These are phyloP conservation scores for Xylaria sp. DNA, from an alignment of 2,329 filamentous ascomycete species.

Conservation along the genomic window DNA sequence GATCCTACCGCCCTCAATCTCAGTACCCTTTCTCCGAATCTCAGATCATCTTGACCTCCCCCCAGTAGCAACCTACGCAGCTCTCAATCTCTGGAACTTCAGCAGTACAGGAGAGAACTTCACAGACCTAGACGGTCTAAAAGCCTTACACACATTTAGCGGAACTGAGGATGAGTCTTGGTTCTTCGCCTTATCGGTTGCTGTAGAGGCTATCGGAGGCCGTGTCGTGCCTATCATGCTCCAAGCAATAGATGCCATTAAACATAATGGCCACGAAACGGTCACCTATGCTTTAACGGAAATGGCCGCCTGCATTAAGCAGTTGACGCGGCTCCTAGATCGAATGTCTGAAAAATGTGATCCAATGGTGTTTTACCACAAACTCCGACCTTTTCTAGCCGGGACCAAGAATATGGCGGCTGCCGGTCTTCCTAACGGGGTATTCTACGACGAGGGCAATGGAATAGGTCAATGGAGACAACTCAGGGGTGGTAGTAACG, in stretches of 20 bases:
- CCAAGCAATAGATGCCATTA: slow-evolving; percentile 75
- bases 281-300: slow-evolving; percentile 72
- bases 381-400: slow-evolving; percentile 87
- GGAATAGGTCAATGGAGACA: slow-evolving; percentile 75
- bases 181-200: slow-evolving; percentile 91
- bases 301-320: slow-evolving; percentile 73
- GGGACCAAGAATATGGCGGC: slow-evolving; percentile 92
- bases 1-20: slow-evolving; percentile 78
- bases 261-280: slow-evolving; percentile 65
- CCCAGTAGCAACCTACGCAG: slow-evolving; percentile 90
- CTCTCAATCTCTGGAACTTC: slow-evolving; percentile 90
- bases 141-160: slow-evolving; percentile 83
- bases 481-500: slow-evolving; percentile 90
- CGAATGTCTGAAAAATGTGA: slow-evolving; percentile 92
- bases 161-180: slow-evolving; percentile 91
- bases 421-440: slow-evolving; percentile 82
- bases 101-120: slow-evolving; percentile 58
- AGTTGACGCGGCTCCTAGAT: slow-evolving; percentile 73
- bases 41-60: slow-evolving; percentile 82
- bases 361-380: slow-evolving; percentile 87
- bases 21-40: slow-evolving; percentile 77
- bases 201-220: slow-evolving; percentile 81
- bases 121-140: slow-evolving; percentile 73
- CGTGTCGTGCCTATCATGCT: slow-evolving; percentile 81
- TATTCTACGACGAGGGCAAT: slow-evolving; percentile 82